A percentile compares a stretch with the other conserved stretches of the same genome.
Evolutionary conservation across 2,329 filamentous ascomycete genomes (phyloP).

Genomic region (Cadophora gregata): DNA sequence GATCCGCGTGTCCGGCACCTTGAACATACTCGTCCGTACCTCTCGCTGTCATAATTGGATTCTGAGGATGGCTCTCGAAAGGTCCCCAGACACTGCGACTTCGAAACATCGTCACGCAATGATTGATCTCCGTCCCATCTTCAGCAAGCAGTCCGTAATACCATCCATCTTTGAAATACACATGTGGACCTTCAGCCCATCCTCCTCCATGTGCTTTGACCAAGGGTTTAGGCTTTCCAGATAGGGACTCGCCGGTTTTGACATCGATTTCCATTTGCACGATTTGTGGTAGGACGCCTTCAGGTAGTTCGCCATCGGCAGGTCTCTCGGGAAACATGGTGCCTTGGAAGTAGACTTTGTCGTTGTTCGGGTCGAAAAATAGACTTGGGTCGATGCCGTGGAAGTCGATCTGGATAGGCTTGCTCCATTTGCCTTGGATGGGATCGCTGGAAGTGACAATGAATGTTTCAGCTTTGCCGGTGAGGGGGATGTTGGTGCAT

Average conservation of each 20-base stretch:
- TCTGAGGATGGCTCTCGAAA: constrained; percentile 56
- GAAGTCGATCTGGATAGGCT: constrained; percentile 48
- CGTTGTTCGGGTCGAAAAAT: constrained; percentile 49
- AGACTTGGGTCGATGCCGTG: constrained; percentile 55
- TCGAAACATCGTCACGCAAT: constrained; percentile 61
- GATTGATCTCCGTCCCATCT: constrained; percentile 64
- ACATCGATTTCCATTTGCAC: constrained; percentile 9
- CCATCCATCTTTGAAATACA: not conserved
- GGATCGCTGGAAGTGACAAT: constrained; percentile 36
- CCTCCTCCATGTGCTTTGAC: not conserved
- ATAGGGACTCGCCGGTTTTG: constrained; percentile 43
- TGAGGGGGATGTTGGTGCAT: constrained; percentile 35
- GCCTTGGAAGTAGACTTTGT: constrained; percentile 45
- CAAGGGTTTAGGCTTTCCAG: not conserved
- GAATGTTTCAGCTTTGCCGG: constrained; percentile 29
- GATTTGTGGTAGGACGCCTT: not conserved
- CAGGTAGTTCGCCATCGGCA: not conserved
- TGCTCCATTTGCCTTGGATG: constrained; percentile 39
- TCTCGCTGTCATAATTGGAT: constrained; percentile 50
- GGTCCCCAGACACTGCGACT: constrained; percentile 61
- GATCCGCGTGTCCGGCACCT: constrained; percentile 60
- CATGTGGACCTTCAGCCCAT: not conserved
- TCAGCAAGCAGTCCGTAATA: constrained; percentile 66
- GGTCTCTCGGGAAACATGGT: not conserved
- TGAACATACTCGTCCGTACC: constrained; percentile 52